These are phyloP conservation scores for Sporothrix pallida DNA, from an alignment of 2,329 filamentous ascomycete genomes.

Conservation along the genomic window DNA sequence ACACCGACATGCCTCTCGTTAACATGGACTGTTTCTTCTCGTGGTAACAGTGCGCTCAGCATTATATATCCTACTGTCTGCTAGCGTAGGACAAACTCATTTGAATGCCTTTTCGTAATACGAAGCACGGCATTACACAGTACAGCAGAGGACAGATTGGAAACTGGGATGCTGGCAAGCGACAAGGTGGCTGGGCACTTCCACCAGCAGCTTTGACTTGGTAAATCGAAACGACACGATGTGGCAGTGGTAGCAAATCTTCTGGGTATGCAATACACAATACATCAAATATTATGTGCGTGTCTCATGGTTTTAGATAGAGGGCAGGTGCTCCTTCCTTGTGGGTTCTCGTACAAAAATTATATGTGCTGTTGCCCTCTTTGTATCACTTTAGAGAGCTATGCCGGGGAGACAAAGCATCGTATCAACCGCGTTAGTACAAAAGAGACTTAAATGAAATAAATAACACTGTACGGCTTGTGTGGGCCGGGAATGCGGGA, in stretches of 20 bases:
- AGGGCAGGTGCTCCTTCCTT: background rate
- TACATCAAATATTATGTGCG: background rate
- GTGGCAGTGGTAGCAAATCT: background rate
- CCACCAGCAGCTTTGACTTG: background rate
- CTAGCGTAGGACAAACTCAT: background rate
- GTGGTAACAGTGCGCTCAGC: background rate
- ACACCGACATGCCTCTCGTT: background rate
- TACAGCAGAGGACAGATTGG: background rate
- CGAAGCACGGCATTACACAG: slow-evolving; percentile 26
- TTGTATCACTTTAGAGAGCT: too few relatives aligned
- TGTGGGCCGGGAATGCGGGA: too few relatives aligned
- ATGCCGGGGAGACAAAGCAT: too few relatives aligned
- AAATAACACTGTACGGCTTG: too few relatives aligned
- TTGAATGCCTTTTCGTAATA: background rate
- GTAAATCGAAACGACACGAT: background rate
- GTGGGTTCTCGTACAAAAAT: background rate
- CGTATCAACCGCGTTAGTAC: too few relatives aligned
- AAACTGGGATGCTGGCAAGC: background rate
- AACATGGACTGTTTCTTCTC: background rate
- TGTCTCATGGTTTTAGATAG: background rate
- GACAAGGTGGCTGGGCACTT: background rate
- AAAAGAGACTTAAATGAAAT: too few relatives aligned
- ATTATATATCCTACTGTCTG: background rate
- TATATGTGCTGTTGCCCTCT: too few relatives aligned
- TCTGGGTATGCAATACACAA: too few relatives aligned